Evolutionary conservation across 2,329 filamentous ascomycete species (phyloP).

Genomic region (Cucurbitaria berberidis): DNA sequence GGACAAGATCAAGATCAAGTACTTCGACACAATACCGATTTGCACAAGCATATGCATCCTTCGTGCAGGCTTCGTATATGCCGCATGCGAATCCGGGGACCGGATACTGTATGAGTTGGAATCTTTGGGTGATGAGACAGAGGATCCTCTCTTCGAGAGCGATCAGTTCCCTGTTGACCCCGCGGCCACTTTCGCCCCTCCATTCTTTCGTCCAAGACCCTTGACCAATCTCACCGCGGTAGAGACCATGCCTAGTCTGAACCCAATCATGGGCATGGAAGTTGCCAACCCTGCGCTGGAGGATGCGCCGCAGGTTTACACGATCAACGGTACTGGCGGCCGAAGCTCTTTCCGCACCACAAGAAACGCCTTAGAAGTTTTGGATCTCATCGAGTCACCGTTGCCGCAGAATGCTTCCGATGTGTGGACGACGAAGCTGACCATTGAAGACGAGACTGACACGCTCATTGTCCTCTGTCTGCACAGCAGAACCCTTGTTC

Average conservation of each 20-base stretch:
- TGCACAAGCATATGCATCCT: slow-evolving; percentile 88
- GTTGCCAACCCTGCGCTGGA: slow-evolving; percentile 89
- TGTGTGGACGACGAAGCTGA: slow-evolving; percentile 94
- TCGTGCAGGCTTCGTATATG: slow-evolving; percentile 94
- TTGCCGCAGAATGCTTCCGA: slow-evolving; percentile 85
- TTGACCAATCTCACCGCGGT: slow-evolving; percentile 84
- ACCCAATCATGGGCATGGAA: slow-evolving; percentile 89
- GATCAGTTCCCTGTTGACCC: slow-evolving; percentile 82
- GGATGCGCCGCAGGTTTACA: slow-evolving; percentile 95
- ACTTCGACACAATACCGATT: slow-evolving; percentile 94
- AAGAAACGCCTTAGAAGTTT: slow-evolving; percentile 90
- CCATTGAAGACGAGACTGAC: slow-evolving; percentile 81
- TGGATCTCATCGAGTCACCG: slow-evolving; percentile 94
- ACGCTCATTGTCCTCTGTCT: slow-evolving; percentile 96
- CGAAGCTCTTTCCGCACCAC: slow-evolving; percentile 89
- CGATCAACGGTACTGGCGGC: slow-evolving; percentile 85
- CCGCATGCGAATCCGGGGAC: slow-evolving; percentile 90
- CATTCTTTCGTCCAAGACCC: slow-evolving; percentile 82
- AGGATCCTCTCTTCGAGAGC: slow-evolving; percentile 84
- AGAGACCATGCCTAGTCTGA: slow-evolving; percentile 85
- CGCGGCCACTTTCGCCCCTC: slow-evolving; percentile 72
- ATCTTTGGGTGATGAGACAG: slow-evolving; percentile 93
- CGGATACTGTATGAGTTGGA: slow-evolving; percentile 97
- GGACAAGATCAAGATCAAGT: slow-evolving; percentile 86
- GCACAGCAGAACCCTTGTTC: slow-evolving; percentile 84